phyloP scores from a whole-genome alignment of 768 basidiomycete species.

The Podaxis sp. region DNA sequence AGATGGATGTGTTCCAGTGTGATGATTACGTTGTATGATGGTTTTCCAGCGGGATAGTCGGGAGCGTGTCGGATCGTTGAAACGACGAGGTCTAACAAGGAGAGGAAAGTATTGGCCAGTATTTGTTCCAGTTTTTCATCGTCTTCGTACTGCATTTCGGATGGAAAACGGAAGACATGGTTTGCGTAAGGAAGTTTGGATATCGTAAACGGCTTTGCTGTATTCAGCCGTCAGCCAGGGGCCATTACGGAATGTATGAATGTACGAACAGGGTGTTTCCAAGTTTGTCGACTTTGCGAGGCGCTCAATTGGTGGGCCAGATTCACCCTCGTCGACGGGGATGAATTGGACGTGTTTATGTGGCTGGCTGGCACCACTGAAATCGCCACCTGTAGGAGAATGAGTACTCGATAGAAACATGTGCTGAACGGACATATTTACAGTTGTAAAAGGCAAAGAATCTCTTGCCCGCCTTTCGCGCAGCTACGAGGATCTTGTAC shows the following conservation, averaged over 20 bases:
- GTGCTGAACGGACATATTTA: conserved; percentile 27
- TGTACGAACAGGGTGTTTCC: conserved; percentile 51
- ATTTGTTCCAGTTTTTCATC: conserved; percentile 45
- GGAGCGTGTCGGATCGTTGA: conserved; percentile 69
- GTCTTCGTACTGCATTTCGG: conserved; percentile 33
- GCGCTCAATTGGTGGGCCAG: conserved; percentile 76
- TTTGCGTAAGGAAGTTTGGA: conserved; percentile 74
- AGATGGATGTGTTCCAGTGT: conserved; percentile 84
- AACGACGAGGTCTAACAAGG: conserved; percentile 74
- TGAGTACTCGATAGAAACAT: neutral
- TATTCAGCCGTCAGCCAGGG: conserved; percentile 7
- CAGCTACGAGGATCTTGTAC: conserved; percentile 73
- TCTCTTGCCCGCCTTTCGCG: conserved; percentile 52
- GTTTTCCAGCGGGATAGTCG: conserved; percentile 57
- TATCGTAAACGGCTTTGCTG: conserved; percentile 75
- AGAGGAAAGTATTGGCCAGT: conserved; percentile 62
- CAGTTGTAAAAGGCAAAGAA: conserved; percentile 93
- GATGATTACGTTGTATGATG: conserved; percentile 82
- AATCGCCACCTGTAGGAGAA: conserved; percentile 54
- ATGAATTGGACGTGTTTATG: conserved; percentile 93
- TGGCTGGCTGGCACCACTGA: conserved; percentile 84
- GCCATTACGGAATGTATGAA: neutral
- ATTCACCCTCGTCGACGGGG: conserved; percentile 47
- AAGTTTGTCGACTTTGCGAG: conserved; percentile 57
- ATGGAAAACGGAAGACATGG: conserved; percentile 65